Base-by-base conservation (phyloP, 768 basidiomycete genomes). In the Favolaschia claudopus region DNA sequence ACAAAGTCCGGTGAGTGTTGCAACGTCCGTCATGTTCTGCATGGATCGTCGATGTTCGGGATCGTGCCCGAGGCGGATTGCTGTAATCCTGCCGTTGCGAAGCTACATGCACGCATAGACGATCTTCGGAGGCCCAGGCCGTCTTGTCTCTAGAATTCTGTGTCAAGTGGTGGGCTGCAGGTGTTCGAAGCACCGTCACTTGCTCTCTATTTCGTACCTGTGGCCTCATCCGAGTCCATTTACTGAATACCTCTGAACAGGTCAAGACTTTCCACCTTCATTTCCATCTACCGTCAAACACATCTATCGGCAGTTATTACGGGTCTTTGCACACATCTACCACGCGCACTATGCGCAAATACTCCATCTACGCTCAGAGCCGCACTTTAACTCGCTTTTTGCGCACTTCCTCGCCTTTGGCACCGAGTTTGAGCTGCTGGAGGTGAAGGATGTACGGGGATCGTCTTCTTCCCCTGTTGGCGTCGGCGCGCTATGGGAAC, bases 361-460 rank as follows among this genome's bases (percentile, higher is more conserved):
- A 69, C 85, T 99, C 22, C 95, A 99, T 70, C 85, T 99, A 24
- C 92, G 93, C 36, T 88, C 91, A 10, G 96, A 99, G 70, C 93
- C 93, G 0, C 95, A 96, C 72, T 96, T 96, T 79, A 96, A 96
- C 74, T 96, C 95, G 4, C 87, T 99, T 33, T 99, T 99, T 74
- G 96, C 96, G 0, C 96, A 99, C 75, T 99, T 97, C 78, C 80
- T 99, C 47, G 95, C 96, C 1, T 99, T 99, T 67, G 96, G 96
- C 0, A 84, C 85, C 62, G 94, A 98, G 74, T 99, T 96, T 74
- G 93, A 98, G 68, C 72, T 99, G 58, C 72, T 98, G 63, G 94
- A 96, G 49, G 80, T 89, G 60, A 93, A 90, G 74, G 96, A 99
- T 71, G 85, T 97, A 70, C 90, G 85, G 60, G 92, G 92, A 1